Conservation (phyloP, 768 basidiomycete genomes). For the Termitomyces sp. region DNA sequence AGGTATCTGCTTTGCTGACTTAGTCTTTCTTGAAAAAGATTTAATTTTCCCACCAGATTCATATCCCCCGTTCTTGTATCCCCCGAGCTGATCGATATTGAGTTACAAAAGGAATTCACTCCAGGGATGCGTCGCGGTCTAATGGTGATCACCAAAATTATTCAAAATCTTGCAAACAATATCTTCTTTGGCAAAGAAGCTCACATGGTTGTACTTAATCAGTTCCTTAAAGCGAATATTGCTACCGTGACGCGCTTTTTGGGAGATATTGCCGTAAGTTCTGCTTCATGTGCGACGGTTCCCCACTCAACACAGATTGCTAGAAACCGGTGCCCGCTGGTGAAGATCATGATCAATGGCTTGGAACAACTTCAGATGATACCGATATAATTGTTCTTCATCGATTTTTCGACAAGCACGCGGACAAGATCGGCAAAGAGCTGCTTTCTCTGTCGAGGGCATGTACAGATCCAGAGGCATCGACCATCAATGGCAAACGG, state of each 20-base stretch:
- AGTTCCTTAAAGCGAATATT: slow-evolving; percentile 70
- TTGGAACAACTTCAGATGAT: slow-evolving; percentile 76
- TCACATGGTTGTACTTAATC: slow-evolving; percentile 79
- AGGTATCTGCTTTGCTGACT: slow-evolving; percentile 41
- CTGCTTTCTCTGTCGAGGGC: slow-evolving; percentile 70
- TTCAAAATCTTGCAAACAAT: slow-evolving; percentile 93
- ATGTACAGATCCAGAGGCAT: slow-evolving; percentile 52
- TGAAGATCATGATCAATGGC: slow-evolving; percentile 73
- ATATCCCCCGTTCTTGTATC: slow-evolving; percentile 89
- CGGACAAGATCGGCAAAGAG: slow-evolving; percentile 87
- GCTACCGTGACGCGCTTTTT: slow-evolving; percentile 73
- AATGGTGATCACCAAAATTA: slow-evolving; percentile 86
- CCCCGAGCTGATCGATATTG: slow-evolving; percentile 82
- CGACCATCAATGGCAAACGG: slow-evolving; percentile 66
- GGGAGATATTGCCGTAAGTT: slow-evolving; percentile 67
- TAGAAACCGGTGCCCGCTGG: slow-evolving; percentile 36
- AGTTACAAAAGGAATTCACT: slow-evolving; percentile 63
- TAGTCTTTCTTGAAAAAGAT: neutral
- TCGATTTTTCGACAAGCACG: slow-evolving; percentile 81
- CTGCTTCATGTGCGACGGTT: neutral
- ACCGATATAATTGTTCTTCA: slow-evolving; percentile 83
- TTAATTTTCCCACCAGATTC: slow-evolving; percentile 51
- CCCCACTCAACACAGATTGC: neutral
- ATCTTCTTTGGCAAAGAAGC: slow-evolving; percentile 90
- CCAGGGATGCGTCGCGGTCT: slow-evolving; percentile 69